Conservation (phyloP, 257 asterid genomes). For the Nicotiana benthamiana region DNA sequence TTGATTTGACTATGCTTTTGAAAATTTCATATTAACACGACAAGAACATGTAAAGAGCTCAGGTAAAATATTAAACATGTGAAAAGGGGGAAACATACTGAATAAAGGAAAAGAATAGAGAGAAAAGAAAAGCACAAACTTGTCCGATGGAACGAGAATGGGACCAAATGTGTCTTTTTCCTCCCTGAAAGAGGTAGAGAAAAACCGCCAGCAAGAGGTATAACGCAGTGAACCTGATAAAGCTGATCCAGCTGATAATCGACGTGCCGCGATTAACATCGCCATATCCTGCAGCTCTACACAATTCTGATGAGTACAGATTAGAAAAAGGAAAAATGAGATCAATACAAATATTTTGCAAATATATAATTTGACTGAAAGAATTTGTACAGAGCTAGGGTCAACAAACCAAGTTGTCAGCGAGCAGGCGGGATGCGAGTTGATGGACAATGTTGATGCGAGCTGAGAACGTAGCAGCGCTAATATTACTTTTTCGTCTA, state of each 20-base stretch:
- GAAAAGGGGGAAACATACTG: background rate
- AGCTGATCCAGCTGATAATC: slow-evolving; percentile 39
- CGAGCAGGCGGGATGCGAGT: too few species aligned
- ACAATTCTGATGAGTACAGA: background rate
- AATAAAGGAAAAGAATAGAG: background rate
- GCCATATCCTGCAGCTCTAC: slow-evolving; percentile 30
- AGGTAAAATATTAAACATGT: background rate
- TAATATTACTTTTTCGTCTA: too few species aligned
- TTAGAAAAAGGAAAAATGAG: background rate
- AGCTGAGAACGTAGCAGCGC: too few species aligned
- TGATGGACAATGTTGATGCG: too few species aligned
- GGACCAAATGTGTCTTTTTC: slow-evolving; percentile 93
- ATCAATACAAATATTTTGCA: background rate
- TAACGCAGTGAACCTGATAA: slow-evolving; percentile 15
- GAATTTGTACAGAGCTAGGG: too few species aligned
- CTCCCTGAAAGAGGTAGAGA: slow-evolving; percentile 65
- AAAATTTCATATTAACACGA: background rate
- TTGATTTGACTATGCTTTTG: background rate
- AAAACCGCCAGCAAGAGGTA: slow-evolving; percentile 43
- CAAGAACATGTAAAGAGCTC: background rate
- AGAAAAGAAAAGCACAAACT: background rate
- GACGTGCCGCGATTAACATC: slow-evolving; percentile 45
- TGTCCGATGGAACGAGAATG: slow-evolving; percentile 57
- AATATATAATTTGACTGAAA: too few species aligned
- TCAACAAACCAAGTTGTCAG: too few species aligned